Evolutionary conservation across 2,329 filamentous ascomycete species (phyloP), one percentile per base, ranked within the genome.

Genomic region (Neofusicoccum kwambonambiense): DNA sequence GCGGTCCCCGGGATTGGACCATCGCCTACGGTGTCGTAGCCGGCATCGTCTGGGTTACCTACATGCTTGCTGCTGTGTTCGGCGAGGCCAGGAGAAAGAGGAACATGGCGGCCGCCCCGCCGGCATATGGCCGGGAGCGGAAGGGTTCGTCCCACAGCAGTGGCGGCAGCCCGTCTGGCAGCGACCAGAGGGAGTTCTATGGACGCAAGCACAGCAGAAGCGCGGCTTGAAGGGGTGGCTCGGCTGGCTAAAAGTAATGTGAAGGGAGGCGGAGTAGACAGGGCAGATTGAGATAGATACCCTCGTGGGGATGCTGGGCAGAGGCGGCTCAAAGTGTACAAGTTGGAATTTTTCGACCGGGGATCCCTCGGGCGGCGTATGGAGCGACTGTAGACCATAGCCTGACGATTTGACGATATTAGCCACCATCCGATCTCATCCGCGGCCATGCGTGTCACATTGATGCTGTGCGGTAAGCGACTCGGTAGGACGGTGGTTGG

Each of bases 1-100:
- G 76, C 17, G 74, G 76, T 51, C 27, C 37, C 41, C 41, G 62
- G 15, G 65, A 56, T 42, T 67, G 35, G 44, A 19, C 8, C 13
- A 70, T 74, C 64, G 73, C 72, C 0, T 77, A 77, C 63, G 71
- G 74, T 6, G 67, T 77, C 7, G 64, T 76, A 34, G 74, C 74
- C 7, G 73, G 70, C 1, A 61, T 76, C 22, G 73, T 77, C 68
- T 77, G 75, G 75, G 11, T 77, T 17, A 27, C 71, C 2, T 77
- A 74, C 70, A 69, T 75, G 22, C 52, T 61, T 34, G 68, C 71
- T 7, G 70, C 73, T 4, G 50, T 77, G 1, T 17, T 72, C 52
- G 75, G 75, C 2, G 75, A 76, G 65, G 66, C 65, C 15, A 67
- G 52, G 31, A 72, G 67, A 54, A 62, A 54, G 51, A 56, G 19